Percentiles rank a stretch among this genome's conserved stretches.
Conservation (phyloP, 129 eudicot species). For the Pulicaria dysenterica region DNA sequence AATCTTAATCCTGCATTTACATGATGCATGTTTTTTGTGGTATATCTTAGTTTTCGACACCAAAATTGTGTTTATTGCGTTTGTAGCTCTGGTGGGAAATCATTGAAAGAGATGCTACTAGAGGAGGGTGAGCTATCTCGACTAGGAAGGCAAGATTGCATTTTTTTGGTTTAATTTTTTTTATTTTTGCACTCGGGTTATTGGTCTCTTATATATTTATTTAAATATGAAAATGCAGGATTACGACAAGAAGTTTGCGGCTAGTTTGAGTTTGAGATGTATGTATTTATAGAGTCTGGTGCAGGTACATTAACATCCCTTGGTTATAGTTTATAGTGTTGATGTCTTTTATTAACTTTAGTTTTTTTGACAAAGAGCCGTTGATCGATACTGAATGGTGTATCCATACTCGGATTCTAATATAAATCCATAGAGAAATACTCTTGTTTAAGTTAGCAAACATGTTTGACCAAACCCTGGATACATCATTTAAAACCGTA, state of each 20-base stretch:
- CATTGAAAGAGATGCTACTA: constrained; percentile 74
- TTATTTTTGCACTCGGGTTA: neutral
- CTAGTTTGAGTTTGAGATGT: constrained; percentile 30
- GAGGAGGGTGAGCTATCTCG: constrained; percentile 79
- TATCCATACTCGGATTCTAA: too few relatives aligned
- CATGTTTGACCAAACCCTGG: too few relatives aligned
- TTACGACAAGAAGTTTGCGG: constrained; percentile 45
- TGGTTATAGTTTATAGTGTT: too few relatives aligned
- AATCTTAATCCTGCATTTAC: neutral
- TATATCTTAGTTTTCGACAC: neutral
- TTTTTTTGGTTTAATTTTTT: neutral
- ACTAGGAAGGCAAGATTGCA: constrained; percentile 62
- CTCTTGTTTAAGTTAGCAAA: too few relatives aligned
- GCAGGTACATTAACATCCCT: too few relatives aligned
- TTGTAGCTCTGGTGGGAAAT: constrained; percentile 48
- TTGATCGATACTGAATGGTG: too few relatives aligned
- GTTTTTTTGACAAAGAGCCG: too few relatives aligned
- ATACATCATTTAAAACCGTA: too few relatives aligned
- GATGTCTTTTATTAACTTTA: too few relatives aligned
- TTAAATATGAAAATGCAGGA: constrained; percentile 42
- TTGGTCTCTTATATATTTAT: neutral
- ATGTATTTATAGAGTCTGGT: constrained; percentile 13
- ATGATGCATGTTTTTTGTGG: neutral
- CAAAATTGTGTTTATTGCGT: neutral
- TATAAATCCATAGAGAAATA: too few relatives aligned